phyloP scores from a whole-genome alignment of 768 basidiomycete species.

The Amanita pseudoporphyria region DNA sequence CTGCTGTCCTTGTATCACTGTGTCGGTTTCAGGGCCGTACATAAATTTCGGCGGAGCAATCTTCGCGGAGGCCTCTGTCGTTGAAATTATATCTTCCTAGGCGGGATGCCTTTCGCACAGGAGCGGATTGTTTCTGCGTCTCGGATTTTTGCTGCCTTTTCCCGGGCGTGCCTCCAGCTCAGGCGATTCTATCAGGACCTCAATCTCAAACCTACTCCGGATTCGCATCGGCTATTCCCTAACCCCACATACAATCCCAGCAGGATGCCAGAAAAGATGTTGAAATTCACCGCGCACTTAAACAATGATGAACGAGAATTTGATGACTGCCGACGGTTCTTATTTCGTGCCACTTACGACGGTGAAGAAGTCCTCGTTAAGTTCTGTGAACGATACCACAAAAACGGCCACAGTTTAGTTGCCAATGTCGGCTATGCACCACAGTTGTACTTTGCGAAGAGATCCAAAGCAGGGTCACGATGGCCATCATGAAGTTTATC shows the following conservation, averaged over 20 bases:
- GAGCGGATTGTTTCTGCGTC: background rate
- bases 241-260: no score
- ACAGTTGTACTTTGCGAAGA: background rate
- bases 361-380: no score
- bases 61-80: no score
- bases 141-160: background rate
- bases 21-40: background rate
- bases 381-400: background rate
- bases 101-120: no score
- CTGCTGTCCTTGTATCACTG: background rate
- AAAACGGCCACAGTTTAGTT: background rate
- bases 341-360: background rate
- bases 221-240: background rate
- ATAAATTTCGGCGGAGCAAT: no score
- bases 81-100: no score
- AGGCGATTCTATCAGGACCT: background rate
- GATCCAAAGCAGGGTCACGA: background rate
- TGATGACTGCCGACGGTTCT: background rate
- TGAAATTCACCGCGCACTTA: background rate
- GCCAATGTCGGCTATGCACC: background rate
- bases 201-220: background rate
- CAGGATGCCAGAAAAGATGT: background rate
- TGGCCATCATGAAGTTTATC: background rate
- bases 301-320: background rate
- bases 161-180: background rate